Evolutionary conservation across 345 rosid genomes (phyloP).

Genomic region (Linum lewisii): DNA sequence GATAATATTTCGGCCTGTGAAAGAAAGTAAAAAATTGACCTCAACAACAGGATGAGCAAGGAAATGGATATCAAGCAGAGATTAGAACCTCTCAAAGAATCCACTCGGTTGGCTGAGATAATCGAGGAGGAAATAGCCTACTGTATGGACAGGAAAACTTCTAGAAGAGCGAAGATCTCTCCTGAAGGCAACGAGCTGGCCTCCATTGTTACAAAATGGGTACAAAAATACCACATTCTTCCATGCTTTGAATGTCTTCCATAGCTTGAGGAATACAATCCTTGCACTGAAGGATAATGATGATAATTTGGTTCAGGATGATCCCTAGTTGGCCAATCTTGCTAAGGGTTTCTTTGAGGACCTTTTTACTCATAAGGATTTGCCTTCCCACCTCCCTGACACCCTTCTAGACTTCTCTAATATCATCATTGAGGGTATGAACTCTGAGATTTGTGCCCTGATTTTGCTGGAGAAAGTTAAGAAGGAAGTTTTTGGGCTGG

Average conservation of each 20-base stretch:
- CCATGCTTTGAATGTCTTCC: neutral
- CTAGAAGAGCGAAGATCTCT: neutral
- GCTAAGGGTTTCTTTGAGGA: neutral
- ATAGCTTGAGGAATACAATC: too few species aligned
- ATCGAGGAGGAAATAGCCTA: neutral
- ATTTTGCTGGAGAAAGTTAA: neutral
- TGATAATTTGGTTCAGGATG: neutral
- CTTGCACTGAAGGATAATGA: neutral
- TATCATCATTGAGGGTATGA: too few species aligned
- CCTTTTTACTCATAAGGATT: neutral
- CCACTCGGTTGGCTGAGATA: too few species aligned
- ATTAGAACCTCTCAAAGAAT: too few species aligned
- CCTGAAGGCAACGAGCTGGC: neutral
- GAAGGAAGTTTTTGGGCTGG: neutral
- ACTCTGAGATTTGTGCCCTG: neutral
- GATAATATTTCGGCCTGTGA: too few species aligned
- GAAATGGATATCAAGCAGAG: too few species aligned
- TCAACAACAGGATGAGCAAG: too few species aligned
- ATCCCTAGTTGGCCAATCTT: neutral
- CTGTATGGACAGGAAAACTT: neutral
- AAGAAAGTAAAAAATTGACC: too few species aligned
- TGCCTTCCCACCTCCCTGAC: too few species aligned
- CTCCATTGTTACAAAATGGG: too few species aligned
- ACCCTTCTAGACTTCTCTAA: neutral
- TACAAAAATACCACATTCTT: neutral